Percentiles rank a stretch among this genome's conserved stretches.
Conservation (phyloP, 805 yeast genomes). For the Yarrowia sp. region DNA sequence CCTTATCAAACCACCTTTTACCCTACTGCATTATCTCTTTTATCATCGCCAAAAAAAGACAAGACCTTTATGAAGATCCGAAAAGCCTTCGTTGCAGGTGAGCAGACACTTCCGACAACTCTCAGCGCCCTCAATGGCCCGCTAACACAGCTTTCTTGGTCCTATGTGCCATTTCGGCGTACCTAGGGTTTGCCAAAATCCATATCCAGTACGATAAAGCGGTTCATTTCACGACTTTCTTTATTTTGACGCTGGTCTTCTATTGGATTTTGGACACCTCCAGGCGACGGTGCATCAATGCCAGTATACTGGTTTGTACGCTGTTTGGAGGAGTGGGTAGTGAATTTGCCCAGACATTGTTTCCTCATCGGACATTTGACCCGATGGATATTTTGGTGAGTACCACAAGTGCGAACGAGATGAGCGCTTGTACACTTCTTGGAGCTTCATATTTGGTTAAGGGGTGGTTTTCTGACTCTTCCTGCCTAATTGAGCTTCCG, state of each 20-base stretch:
- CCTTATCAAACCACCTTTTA: slow-evolving; percentile 6
- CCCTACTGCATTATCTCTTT: slow-evolving; percentile 35
- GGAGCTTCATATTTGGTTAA: too few relatives aligned
- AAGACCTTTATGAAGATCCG: slow-evolving; percentile 45
- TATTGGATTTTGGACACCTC: slow-evolving; percentile 55
- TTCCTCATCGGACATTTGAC: slow-evolving; percentile 52
- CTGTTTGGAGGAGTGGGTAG: slow-evolving; percentile 52
- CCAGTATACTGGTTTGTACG: slow-evolving; percentile 50
- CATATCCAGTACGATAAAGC: slow-evolving; percentile 50
- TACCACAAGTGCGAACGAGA: background rate
- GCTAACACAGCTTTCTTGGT: slow-evolving; percentile 44
- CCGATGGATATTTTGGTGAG: slow-evolving; percentile 48
- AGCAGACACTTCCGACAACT: slow-evolving; percentile 12
- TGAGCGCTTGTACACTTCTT: too few relatives aligned
- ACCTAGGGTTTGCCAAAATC: slow-evolving; percentile 48
- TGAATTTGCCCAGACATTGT: slow-evolving; percentile 51
- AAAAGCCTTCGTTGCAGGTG: slow-evolving; percentile 46
- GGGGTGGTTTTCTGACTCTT: too few relatives aligned
- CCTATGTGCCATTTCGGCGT: slow-evolving; percentile 43
- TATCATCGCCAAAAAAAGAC: background rate
- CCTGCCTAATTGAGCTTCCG: too few relatives aligned
- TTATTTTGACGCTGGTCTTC: slow-evolving; percentile 50
- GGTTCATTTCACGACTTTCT: slow-evolving; percentile 51
- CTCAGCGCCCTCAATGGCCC: background rate
- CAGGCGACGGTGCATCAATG: slow-evolving; percentile 50